Evolutionary conservation across 2,329 filamentous ascomycete genomes (phyloP).

Genomic region (Fusarium drepaniforme): DNA sequence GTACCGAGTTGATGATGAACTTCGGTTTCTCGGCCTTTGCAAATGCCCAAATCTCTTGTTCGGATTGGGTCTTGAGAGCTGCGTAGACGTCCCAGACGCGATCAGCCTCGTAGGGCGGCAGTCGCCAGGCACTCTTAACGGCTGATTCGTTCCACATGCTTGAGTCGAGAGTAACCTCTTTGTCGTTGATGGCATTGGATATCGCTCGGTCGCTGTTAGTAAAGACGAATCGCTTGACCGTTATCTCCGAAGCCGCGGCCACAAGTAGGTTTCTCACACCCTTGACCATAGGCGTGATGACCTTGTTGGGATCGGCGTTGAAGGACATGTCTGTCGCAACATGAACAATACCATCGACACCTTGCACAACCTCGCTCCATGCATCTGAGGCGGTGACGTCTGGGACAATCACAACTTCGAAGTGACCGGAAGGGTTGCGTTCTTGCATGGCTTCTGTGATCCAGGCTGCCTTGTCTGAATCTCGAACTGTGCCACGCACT

Average conservation of each 20-base stretch:
- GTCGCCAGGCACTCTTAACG: not conserved
- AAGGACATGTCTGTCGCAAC: not conserved
- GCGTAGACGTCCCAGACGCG: not conserved
- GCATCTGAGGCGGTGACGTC: not conserved
- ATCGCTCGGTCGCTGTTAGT: not conserved
- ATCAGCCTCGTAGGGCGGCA: not conserved
- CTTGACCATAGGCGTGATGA: not conserved
- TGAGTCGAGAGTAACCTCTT: not conserved
- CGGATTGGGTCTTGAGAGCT: not conserved
- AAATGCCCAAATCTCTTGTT: not conserved
- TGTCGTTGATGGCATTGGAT: not conserved
- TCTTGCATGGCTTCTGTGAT: not conserved
- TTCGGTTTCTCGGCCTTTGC: not conserved
- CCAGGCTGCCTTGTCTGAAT: not conserved
- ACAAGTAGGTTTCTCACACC: not conserved
- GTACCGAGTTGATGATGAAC: not conserved
- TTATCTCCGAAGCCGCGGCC: not conserved
- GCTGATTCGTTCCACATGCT: not conserved
- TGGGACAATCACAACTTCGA: not conserved
- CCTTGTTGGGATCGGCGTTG: not conserved
- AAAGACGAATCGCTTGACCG: not conserved
- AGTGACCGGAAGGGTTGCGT: not conserved
- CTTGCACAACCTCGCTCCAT: not conserved
- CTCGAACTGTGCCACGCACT: not conserved
- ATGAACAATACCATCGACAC: not conserved